A percentile compares a stretch with the other conserved stretches of the same genome.
These are phyloP conservation scores for Neopestalotiopsis rosae DNA, from an alignment of 2,329 filamentous ascomycete genomes.

Conservation along the genomic window DNA sequence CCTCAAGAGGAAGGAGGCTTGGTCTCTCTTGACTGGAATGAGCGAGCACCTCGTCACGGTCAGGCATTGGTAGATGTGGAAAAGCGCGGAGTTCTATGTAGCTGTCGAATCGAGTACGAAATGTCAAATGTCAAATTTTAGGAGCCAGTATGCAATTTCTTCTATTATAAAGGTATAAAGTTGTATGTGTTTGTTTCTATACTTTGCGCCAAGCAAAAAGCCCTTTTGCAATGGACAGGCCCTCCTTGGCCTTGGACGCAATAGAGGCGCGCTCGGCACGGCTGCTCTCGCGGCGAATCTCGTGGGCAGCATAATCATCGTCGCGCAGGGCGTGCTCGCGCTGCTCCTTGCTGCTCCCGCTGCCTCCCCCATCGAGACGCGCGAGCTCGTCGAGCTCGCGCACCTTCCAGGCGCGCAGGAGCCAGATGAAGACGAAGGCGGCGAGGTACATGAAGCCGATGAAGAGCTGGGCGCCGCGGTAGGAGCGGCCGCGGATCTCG, in stretches of 20 bases:
- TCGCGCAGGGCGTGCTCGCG: slow-evolving; percentile 34
- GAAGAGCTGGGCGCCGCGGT: slow-evolving; percentile 62
- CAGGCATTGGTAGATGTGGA: slow-evolving; percentile 67
- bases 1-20: slow-evolving; percentile 83
- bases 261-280: slow-evolving; percentile 22
- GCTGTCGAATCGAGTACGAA: too few species aligned
- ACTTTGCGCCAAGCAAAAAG: slow-evolving; percentile 26
- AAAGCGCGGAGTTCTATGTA: too few species aligned
- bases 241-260: slow-evolving; percentile 24
- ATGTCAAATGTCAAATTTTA: neutral
- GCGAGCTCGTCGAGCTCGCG: slow-evolving; percentile 40
- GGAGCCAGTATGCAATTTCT: neutral
- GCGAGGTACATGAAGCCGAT: slow-evolving; percentile 65
- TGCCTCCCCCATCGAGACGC: slow-evolving; percentile 21
- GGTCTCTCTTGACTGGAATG: slow-evolving; percentile 68
- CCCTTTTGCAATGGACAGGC: slow-evolving; percentile 28
- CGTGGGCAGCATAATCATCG: slow-evolving; percentile 24
- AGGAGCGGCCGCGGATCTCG: slow-evolving; percentile 54
- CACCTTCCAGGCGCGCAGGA: slow-evolving; percentile 49
- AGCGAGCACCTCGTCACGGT: slow-evolving; percentile 71
- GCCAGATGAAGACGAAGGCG: slow-evolving; percentile 51
- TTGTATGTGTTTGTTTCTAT: neutral
- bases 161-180: neutral
- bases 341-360: slow-evolving; percentile 28
- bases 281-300: slow-evolving; percentile 21